A percentile compares a stretch with the other conserved stretches of the same genome.
Conservation (phyloP, 2,329 filamentous ascomycete species). For the Gyromitra esculenta region DNA sequence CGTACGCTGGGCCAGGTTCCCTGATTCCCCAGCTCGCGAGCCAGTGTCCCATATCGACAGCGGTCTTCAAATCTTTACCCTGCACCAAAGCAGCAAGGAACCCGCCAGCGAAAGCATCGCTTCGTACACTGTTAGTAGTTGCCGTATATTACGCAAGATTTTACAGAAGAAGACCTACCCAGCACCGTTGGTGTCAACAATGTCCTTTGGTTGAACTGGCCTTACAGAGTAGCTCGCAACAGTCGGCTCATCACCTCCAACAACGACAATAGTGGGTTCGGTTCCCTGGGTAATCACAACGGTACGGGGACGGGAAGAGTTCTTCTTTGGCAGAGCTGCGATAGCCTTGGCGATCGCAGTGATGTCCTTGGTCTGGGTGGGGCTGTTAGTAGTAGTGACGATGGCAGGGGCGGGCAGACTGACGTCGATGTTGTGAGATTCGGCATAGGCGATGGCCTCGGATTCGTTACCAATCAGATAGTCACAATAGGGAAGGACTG, state of each 20-base stretch:
- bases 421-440: slow-evolving; percentile 74
- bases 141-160: slow-evolving; percentile 36
- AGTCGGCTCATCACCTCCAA: slow-evolving; percentile 68
- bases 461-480: slow-evolving; percentile 97
- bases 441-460: slow-evolving; percentile 87
- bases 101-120: slow-evolving; percentile 95
- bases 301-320: slow-evolving; percentile 80
- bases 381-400: slow-evolving; percentile 42
- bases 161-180: slow-evolving; percentile 64
- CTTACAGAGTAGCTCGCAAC: slow-evolving; percentile 84
- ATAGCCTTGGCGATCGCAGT: slow-evolving; percentile 85
- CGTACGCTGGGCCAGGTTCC: slow-evolving; percentile 94
- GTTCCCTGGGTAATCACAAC: slow-evolving; percentile 97
- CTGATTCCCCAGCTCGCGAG: slow-evolving; percentile 91
- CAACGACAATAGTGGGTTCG: slow-evolving; percentile 84
- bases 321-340: slow-evolving; percentile 90
- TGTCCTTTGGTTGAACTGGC: slow-evolving; percentile 77
- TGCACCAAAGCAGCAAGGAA: slow-evolving; percentile 89
- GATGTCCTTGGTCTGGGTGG: slow-evolving; percentile 73
- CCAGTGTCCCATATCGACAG: slow-evolving; percentile 95
- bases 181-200: slow-evolving; percentile 96
- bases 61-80: slow-evolving; percentile 79
- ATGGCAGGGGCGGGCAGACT: slow-evolving; percentile 49
- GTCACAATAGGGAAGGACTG: slow-evolving; percentile 89
- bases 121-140: slow-evolving; percentile 56